These are phyloP conservation scores for Saccharomycopsis guyanensis DNA, from an alignment of 805 yeast species.

Conservation along the genomic window DNA sequence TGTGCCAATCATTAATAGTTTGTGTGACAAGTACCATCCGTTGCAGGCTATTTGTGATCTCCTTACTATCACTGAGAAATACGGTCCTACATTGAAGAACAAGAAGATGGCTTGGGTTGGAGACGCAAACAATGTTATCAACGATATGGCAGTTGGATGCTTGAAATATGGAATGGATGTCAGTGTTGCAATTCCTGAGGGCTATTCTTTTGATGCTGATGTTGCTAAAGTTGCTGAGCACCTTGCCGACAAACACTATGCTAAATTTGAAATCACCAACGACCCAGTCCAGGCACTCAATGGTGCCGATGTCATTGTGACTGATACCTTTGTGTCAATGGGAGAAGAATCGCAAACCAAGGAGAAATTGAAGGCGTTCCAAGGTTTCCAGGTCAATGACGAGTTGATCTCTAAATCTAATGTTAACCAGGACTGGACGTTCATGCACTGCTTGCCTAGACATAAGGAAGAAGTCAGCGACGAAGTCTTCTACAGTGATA, in stretches of 20 bases:
- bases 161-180: slow-evolving; percentile 78
- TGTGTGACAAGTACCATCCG: slow-evolving; percentile 92
- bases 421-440: slow-evolving; percentile 64
- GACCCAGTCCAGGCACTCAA: slow-evolving; percentile 71
- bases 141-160: slow-evolving; percentile 86
- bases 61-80: slow-evolving; percentile 75
- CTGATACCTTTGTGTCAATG: slow-evolving; percentile 98
- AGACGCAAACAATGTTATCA: slow-evolving; percentile 91
- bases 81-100: slow-evolving; percentile 41
- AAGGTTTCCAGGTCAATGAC: slow-evolving; percentile 75
- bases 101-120: slow-evolving; percentile 89
- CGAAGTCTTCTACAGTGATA: slow-evolving; percentile 79
- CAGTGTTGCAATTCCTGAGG: slow-evolving; percentile 76
- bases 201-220: slow-evolving; percentile 50
- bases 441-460: slow-evolving; percentile 98
- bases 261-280: slow-evolving; percentile 50
- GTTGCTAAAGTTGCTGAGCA: slow-evolving; percentile 48
- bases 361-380: slow-evolving; percentile 68
- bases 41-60: slow-evolving; percentile 91
- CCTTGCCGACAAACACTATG: slow-evolving; percentile 44
- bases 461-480: slow-evolving; percentile 92
- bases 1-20: slow-evolving; percentile 89
- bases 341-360: slow-evolving; percentile 84
- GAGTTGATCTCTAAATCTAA: slow-evolving; percentile 53
- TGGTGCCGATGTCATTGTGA: slow-evolving; percentile 75